Evolutionary conservation across 331 rosid species (phyloP).

Genomic region (Prunus yedoensis): DNA sequence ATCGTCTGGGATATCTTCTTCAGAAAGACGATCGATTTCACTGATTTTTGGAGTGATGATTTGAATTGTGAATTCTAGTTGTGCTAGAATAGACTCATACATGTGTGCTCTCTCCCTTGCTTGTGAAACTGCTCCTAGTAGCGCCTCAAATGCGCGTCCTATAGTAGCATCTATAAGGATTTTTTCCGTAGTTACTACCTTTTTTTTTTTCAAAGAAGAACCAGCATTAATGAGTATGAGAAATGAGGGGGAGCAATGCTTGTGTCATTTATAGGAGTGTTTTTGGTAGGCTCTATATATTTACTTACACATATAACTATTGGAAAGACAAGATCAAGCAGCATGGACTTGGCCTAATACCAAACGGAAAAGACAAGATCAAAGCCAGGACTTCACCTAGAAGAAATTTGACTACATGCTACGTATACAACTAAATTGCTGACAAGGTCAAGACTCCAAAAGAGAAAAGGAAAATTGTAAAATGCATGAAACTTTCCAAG

Average conservation of each 20-base stretch:
- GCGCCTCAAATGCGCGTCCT: background rate
- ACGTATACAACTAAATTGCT: background rate
- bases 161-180: background rate
- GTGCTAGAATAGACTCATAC: background rate
- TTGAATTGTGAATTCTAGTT: background rate
- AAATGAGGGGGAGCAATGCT: background rate
- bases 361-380: background rate
- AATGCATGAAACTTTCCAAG: background rate
- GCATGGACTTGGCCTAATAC: background rate
- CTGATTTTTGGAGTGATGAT: background rate
- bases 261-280: background rate
- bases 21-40: background rate
- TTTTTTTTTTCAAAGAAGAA: background rate
- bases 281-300: background rate
- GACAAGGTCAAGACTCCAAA: background rate
- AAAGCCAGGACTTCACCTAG: background rate
- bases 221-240: background rate
- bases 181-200: background rate
- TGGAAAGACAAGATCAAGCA: background rate
- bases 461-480: background rate
- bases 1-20: slow-evolving; percentile 6
- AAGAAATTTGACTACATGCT: background rate
- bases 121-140: background rate
- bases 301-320: background rate
- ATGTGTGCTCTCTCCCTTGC: slow-evolving; percentile 9